These are phyloP conservation scores for Camellia sinensis DNA, from an alignment of 148 eudicot genomes.

Conservation along the genomic window DNA sequence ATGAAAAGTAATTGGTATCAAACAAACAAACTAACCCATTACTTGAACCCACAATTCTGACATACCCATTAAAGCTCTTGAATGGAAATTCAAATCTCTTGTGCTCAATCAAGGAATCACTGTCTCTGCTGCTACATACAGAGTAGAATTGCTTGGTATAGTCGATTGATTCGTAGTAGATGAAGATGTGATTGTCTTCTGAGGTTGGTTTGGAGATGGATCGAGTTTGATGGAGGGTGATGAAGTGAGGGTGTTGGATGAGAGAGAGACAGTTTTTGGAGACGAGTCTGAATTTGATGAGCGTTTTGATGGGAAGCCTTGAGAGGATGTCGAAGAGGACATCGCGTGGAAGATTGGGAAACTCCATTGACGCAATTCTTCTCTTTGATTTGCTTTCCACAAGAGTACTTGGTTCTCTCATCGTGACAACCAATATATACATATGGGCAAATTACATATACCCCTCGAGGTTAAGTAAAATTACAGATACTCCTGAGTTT, in stretches of 20 bases:
- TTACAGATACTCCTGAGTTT: too few species aligned
- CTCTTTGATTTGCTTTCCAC: background rate
- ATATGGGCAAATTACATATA: too few species aligned
- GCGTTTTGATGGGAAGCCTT: slow-evolving; percentile 19
- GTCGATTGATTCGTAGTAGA: slow-evolving; percentile 25
- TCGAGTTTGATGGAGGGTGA: slow-evolving; percentile 6
- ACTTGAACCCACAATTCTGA: slow-evolving; percentile 31
- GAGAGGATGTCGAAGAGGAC: slow-evolving; percentile 19
- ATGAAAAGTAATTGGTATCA: slow-evolving; percentile 23
- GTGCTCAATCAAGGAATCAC: slow-evolving; percentile 4
- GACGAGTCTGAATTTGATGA: slow-evolving; percentile 9
- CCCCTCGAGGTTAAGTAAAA: too few species aligned
- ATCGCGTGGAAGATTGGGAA: slow-evolving; percentile 17
- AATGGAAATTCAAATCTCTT: slow-evolving; percentile 23
- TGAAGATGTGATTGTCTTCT: slow-evolving; percentile 14
- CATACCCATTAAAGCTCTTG: slow-evolving; percentile 22
- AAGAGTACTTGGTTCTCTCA: background rate
- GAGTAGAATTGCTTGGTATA: slow-evolving; percentile 14
- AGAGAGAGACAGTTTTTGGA: slow-evolving; percentile 11
- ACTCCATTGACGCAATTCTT: background rate
- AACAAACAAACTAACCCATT: slow-evolving; percentile 30
- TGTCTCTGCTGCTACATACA: background rate
- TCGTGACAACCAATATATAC: background rate
- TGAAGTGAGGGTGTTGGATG: slow-evolving; percentile 15
- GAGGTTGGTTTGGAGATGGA: slow-evolving; percentile 16